Percentiles rank a stretch among this genome's conserved stretches.
Evolutionary conservation across 495 filamentous ascomycete genomes (phyloP).

Genomic region (Penicillium cataractarum): DNA sequence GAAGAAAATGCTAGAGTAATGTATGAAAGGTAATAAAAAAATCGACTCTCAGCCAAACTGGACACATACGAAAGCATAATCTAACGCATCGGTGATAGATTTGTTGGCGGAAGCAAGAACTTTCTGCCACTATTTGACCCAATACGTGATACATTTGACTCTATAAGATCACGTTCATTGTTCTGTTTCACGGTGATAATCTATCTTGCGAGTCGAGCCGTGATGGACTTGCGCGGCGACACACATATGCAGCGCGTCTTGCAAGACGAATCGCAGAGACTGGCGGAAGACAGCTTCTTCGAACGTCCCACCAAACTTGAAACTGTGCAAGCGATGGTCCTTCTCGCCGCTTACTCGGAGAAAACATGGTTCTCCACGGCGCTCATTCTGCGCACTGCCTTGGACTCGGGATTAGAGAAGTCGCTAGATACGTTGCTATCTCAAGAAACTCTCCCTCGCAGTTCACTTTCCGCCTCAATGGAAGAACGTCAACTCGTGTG

Average conservation of each 20-base stretch:
- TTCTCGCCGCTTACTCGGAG: slow-evolving; percentile 48
- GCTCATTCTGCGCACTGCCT: slow-evolving; percentile 45
- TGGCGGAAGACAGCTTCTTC: slow-evolving; percentile 50
- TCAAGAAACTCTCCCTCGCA: slow-evolving; percentile 41
- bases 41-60: background rate
- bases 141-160: slow-evolving; percentile 50
- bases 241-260: slow-evolving; percentile 48
- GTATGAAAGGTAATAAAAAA: slow-evolving; percentile 41
- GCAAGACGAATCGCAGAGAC: slow-evolving; percentile 47
- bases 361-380: slow-evolving; percentile 52
- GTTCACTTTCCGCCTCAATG: slow-evolving; percentile 45
- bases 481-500: slow-evolving; percentile 47
- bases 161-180: slow-evolving; percentile 45
- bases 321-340: slow-evolving; percentile 49
- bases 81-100: slow-evolving; percentile 24
- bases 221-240: slow-evolving; percentile 41
- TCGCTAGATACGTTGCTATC: slow-evolving; percentile 43
- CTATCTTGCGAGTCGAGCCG: slow-evolving; percentile 46
- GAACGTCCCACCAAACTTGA: slow-evolving; percentile 48
- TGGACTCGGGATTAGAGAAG: slow-evolving; percentile 48
- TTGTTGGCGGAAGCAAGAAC: slow-evolving; percentile 46
- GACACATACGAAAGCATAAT: background rate
- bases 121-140: slow-evolving; percentile 46
- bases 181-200: slow-evolving; percentile 51
- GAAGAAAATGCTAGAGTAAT: slow-evolving; percentile 45